Conservation (phyloP, 805 yeast species). For the Saccharomyces mikatae region DNA sequence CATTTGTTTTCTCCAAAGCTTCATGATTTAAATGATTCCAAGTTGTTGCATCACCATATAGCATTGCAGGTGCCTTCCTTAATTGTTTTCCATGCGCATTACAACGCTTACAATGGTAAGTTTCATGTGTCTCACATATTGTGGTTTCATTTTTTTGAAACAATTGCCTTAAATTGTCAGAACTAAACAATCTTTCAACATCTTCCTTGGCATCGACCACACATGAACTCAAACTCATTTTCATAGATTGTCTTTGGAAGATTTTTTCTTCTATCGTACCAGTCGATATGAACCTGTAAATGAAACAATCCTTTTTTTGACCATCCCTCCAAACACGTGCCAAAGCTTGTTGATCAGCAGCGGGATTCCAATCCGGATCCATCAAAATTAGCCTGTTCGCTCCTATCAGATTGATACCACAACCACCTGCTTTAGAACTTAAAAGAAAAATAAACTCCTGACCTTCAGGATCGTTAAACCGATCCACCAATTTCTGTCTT, state of each 20-base stretch:
- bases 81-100: slow-evolving; percentile 47
- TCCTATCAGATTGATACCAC: slow-evolving; percentile 95
- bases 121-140: slow-evolving; percentile 83
- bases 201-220: slow-evolving; percentile 96
- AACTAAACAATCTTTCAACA: slow-evolving; percentile 83
- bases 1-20: slow-evolving; percentile 60
- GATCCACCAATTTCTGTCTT: slow-evolving; percentile 85
- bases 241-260: slow-evolving; percentile 91
- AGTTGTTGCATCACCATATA: slow-evolving; percentile 94
- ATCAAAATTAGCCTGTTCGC: slow-evolving; percentile 83
- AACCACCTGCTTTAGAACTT: slow-evolving; percentile 96
- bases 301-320: slow-evolving; percentile 92
- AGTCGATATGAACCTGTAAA: slow-evolving; percentile 85
- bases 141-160: slow-evolving; percentile 65
- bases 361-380: slow-evolving; percentile 98
- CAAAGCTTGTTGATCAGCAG: slow-evolving; percentile 94
- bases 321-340: slow-evolving; percentile 99
- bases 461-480: slow-evolving; percentile 83
- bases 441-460: slow-evolving; percentile 77
- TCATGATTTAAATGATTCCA: slow-evolving; percentile 85
- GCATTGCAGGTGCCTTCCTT: slow-evolving; percentile 69
- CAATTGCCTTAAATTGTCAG: slow-evolving; percentile 68
- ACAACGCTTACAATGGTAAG: slow-evolving; percentile 84
- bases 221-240: slow-evolving; percentile 83
- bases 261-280: slow-evolving; percentile 96